Evolutionary conservation across 2,329 filamentous ascomycete genomes (phyloP).

Genomic region (Aspergillus bombycis): DNA sequence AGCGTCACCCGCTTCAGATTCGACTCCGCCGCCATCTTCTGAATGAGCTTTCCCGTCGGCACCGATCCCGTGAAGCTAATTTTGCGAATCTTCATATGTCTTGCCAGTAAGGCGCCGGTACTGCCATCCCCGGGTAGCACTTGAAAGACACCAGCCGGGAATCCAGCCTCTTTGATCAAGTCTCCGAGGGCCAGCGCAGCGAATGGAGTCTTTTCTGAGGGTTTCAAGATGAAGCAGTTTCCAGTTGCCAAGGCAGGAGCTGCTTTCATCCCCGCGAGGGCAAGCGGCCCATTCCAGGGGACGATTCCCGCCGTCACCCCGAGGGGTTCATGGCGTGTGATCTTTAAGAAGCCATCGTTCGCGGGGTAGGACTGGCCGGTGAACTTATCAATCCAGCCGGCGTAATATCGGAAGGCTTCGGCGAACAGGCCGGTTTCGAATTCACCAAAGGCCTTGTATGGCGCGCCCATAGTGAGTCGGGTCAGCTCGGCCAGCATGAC

Average conservation of each 20-base stretch:
- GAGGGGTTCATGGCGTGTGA: slow-evolving; percentile 20
- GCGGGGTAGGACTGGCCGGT: slow-evolving; percentile 22
- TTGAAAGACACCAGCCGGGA: slow-evolving; percentile 60
- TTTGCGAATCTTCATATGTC: slow-evolving; percentile 34
- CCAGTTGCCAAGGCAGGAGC: slow-evolving; percentile 58
- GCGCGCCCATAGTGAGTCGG: slow-evolving; percentile 2
- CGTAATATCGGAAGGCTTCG: slow-evolving; percentile 10
- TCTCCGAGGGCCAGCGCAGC: slow-evolving; percentile 51
- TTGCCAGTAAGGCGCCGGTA: slow-evolving; percentile 49
- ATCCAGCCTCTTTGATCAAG: slow-evolving; percentile 56
- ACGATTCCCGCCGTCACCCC: slow-evolving; percentile 23
- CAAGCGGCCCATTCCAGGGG: slow-evolving; percentile 22
- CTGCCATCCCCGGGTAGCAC: slow-evolving; percentile 67
- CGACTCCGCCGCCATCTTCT: slow-evolving; percentile 37
- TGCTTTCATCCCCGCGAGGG: slow-evolving; percentile 6
- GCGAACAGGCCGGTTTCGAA: background rate
- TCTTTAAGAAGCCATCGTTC: slow-evolving; percentile 21
- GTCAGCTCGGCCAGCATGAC: background rate
- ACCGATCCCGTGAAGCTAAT: slow-evolving; percentile 39
- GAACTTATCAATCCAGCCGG: slow-evolving; percentile 21
- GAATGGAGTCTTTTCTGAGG: slow-evolving; percentile 63
- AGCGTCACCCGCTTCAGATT: slow-evolving; percentile 34
- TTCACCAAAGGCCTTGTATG: background rate
- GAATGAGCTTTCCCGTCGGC: slow-evolving; percentile 42
- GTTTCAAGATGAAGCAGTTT: slow-evolving; percentile 70